Conservation (phyloP, 306 rosid species). For the Quercus alba region DNA sequence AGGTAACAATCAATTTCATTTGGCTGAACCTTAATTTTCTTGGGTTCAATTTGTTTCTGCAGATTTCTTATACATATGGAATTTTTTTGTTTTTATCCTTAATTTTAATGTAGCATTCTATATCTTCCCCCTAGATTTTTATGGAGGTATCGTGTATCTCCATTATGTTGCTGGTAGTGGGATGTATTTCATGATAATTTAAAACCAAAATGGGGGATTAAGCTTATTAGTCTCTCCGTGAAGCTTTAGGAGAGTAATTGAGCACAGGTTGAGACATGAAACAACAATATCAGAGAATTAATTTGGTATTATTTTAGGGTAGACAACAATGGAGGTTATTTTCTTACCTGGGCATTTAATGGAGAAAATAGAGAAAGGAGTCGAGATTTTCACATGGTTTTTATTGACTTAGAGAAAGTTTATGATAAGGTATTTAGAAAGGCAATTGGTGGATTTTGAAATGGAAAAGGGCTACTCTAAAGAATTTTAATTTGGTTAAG, state of each 20-base stretch:
- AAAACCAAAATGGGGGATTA: neutral
- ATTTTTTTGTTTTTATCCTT: neutral
- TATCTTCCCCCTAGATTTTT: neutral
- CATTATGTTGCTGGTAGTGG: neutral
- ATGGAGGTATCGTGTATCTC: too few species aligned
- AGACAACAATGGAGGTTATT: neutral
- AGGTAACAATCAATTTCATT: slow-evolving; percentile 45
- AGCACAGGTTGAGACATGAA: neutral
- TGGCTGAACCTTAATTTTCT: slow-evolving; percentile 3
- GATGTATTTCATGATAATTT: neutral
- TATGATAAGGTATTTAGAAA: neutral
- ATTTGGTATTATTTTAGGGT: neutral
- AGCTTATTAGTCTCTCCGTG: neutral
- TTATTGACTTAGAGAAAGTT: neutral
- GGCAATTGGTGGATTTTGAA: neutral
- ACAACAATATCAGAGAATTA: neutral
- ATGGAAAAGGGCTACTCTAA: neutral
- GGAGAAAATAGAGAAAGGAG: neutral
- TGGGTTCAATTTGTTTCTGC: neutral
- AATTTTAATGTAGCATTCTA: neutral
- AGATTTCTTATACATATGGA: neutral
- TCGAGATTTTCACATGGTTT: neutral
- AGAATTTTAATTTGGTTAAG: neutral
- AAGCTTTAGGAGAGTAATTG: neutral
- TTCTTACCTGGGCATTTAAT: neutral